Base-by-base conservation (phyloP, 2,329 filamentous ascomycete genomes). In the Penicillium brevicompactum region DNA sequence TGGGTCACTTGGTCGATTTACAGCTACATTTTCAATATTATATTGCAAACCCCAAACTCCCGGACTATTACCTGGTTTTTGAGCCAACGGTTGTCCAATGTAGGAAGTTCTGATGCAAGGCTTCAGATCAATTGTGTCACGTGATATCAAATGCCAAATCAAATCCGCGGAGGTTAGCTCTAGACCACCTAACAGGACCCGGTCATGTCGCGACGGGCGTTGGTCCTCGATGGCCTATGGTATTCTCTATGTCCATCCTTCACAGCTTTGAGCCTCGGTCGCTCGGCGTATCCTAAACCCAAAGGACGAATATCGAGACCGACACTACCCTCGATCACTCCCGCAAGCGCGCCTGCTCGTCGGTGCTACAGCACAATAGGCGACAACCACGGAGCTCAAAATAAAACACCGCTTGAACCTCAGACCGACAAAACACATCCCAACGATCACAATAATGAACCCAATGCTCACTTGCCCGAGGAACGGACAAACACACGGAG, bases 211-310 rank as follows among this genome's bases (percentile, higher is more conserved):
- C 65, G 59, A 51, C 64, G 53, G 58, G 58, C 60, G 40, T 55
- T 73, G 27, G 59, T 71, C 44, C 58, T 74, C 31, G 74, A 76
- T 62, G 74, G 71, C 34, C 63, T 77, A 46, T 77, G 74, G 74
- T 71, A 70, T 55, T 76, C 70, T 55, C 63, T 78, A 32, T 74
- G 74, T 63, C 74, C 74, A 43, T 73, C 71, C 13, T 73, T 74
- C 34, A 62, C 55, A 13, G 53, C 55, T 2, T 52, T 59, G 13
- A 49, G 56, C 13, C 47, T 71, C n/a, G 55, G 44, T 46, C 60
- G 58, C 11, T 55, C 59, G 21, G 13, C 37, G 31, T 46, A 59
- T 14, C 43, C 64, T 13, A 57, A 53, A 42, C 21, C 42, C 24
- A 51, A 32, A 3, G 62, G 56, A 38, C 58, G 45, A 34, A 57